A percentile compares a stretch with the other conserved stretches of the same genome.
Evolutionary conservation across 164 flowering plant species (phyloP).

Genomic region (Vitis rupestris): DNA sequence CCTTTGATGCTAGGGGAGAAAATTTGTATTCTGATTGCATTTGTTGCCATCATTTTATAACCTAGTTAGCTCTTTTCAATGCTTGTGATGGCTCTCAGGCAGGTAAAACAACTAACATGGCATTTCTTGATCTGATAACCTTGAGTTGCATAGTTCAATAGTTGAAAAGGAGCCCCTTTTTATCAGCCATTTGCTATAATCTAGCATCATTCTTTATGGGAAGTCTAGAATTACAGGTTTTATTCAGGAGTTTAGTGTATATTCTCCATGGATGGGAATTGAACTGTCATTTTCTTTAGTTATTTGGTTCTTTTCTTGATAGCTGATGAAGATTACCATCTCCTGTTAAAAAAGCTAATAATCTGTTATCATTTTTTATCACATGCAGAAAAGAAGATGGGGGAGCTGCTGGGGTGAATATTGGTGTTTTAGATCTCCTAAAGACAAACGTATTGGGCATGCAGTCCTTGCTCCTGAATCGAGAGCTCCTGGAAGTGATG

Average conservation of each 20-base stretch:
- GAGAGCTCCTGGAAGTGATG: conserved; percentile 27
- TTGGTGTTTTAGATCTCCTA: conserved; percentile 82
- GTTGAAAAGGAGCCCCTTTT: conserved; percentile 3
- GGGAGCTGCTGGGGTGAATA: conserved; percentile 69
- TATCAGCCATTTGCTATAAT: background rate
- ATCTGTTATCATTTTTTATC: background rate
- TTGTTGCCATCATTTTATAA: background rate
- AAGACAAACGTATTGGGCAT: conserved; percentile 67
- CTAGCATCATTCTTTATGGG: background rate
- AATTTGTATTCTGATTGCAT: background rate
- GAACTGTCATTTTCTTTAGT: background rate
- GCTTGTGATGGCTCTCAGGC: too few relatives aligned
- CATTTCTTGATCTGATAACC: background rate
- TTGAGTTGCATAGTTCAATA: background rate
- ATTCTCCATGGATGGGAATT: background rate
- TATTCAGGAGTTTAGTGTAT: background rate
- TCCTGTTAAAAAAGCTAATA: background rate
- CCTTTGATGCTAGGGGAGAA: background rate
- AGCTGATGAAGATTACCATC: background rate
- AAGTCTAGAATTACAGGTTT: background rate
- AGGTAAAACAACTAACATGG: background rate
- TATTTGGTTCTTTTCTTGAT: background rate
- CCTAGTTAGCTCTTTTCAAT: background rate
- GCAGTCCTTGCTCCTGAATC: conserved; percentile 73
- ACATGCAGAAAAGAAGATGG: conserved; percentile 87